These are phyloP conservation scores for Monocercomonoides exilis DNA, from an alignment of 78 protist species.

Conservation along the genomic window DNA sequence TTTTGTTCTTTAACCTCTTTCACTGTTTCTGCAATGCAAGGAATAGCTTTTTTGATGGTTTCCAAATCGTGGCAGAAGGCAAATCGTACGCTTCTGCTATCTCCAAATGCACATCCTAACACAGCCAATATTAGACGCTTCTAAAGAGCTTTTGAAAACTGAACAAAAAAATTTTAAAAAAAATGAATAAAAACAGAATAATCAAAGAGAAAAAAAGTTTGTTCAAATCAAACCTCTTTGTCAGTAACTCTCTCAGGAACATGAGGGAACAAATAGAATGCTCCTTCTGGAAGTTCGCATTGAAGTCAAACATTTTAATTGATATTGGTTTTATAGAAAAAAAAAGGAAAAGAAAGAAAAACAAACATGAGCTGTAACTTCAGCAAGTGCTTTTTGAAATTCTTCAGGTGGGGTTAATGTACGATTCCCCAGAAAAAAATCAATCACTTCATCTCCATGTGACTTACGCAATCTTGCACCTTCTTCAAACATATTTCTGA, in stretches of 20 bases:
- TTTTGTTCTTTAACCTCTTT: no score
- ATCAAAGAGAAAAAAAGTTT: no score
- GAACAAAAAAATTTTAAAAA: neutral
- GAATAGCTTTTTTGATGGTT: neutral
- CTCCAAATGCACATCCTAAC: neutral
- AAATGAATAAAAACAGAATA: no score
- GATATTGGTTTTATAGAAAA: no score
- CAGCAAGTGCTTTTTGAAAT: neutral
- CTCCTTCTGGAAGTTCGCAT: neutral
- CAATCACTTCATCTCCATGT: slow-evolving; percentile 2
- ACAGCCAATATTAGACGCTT: neutral
- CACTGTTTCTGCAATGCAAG: no score
- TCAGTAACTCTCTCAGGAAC: neutral
- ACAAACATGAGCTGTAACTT: no score
- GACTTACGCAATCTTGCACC: neutral
- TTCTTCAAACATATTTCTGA: neutral
- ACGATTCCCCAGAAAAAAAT: slow-evolving; percentile 6
- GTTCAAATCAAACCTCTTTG: neutral
- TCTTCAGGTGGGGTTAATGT: neutral
- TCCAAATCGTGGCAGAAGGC: neutral
- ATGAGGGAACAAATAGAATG: neutral
- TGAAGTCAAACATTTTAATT: no score
- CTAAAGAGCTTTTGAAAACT: neutral
- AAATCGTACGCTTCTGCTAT: neutral
- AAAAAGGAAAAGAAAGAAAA: no score